These are phyloP conservation scores for Panicum miliaceum DNA, from an alignment of 176 grass and related monocot species.

Conservation along the genomic window DNA sequence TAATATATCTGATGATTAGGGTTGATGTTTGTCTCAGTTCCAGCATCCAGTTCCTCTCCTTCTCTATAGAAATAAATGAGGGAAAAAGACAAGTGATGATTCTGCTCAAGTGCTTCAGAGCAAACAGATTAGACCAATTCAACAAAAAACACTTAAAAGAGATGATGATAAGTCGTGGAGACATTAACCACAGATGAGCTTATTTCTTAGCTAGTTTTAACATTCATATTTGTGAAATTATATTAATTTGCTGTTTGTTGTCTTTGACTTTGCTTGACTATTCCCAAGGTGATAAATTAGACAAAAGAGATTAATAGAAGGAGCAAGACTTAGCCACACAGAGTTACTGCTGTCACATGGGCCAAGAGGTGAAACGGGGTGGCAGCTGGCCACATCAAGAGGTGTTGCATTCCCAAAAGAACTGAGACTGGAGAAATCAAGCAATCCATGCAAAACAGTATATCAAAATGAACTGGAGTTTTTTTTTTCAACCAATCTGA, in stretches of 20 bases:
- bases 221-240: neutral
- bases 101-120: neutral
- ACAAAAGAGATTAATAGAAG: constrained; percentile 1
- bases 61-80: constrained; percentile 48
- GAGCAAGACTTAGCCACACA: neutral
- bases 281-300: neutral
- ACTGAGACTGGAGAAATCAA: neutral
- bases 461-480: neutral
- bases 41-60: constrained; percentile 70
- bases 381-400: neutral
- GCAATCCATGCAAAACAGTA: neutral
- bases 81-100: constrained; percentile 31
- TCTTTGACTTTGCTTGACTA: constrained; percentile 3
- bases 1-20: constrained; percentile 92
- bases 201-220: neutral
- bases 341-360: neutral
- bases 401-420: neutral
- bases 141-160: neutral
- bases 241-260: neutral
- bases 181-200: neutral
- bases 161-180: no score
- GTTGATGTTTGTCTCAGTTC: constrained; percentile 94
- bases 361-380: neutral
- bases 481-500: neutral
- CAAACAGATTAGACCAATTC: constrained; percentile 16